Conservation (phyloP, 345 rosid species). For the Eucalyptus cloeziana region DNA sequence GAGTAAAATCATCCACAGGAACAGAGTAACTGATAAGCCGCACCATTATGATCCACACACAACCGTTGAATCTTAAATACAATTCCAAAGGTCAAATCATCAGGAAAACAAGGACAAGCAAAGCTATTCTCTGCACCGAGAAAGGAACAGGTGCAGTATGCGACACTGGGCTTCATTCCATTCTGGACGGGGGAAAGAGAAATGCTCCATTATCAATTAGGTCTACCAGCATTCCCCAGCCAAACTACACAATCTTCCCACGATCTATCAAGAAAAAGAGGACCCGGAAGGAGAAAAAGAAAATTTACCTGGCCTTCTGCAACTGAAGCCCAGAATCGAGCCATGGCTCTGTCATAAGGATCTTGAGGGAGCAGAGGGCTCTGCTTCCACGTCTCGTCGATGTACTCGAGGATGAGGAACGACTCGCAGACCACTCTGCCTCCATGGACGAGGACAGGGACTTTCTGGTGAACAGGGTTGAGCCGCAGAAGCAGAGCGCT, state of each 20-base stretch:
- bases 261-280: background rate
- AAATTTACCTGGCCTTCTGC: conserved; percentile 8
- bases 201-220: background rate
- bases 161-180: background rate
- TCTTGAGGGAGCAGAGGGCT: conserved; percentile 19
- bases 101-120: background rate
- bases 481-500: conserved; percentile 1
- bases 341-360: conserved; percentile 17
- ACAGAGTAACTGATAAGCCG: background rate
- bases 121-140: background rate
- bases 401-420: conserved; percentile 8
- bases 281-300: background rate
- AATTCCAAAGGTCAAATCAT: background rate
- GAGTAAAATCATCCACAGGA: background rate
- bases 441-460: conserved; percentile 9
- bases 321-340: conserved; percentile 27
- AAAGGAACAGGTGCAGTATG: background rate
- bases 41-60: background rate
- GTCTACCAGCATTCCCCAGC: background rate
- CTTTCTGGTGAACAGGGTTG: background rate
- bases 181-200: background rate
- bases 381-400: conserved; percentile 24
- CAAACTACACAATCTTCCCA: background rate
- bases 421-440: conserved; percentile 5
- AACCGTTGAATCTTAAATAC: background rate